Evolutionary conservation across 192 early-diverging fungal genomes (phyloP), one percentile per base, ranked within the genome.

Genomic region (Coemansia javaensis): DNA sequence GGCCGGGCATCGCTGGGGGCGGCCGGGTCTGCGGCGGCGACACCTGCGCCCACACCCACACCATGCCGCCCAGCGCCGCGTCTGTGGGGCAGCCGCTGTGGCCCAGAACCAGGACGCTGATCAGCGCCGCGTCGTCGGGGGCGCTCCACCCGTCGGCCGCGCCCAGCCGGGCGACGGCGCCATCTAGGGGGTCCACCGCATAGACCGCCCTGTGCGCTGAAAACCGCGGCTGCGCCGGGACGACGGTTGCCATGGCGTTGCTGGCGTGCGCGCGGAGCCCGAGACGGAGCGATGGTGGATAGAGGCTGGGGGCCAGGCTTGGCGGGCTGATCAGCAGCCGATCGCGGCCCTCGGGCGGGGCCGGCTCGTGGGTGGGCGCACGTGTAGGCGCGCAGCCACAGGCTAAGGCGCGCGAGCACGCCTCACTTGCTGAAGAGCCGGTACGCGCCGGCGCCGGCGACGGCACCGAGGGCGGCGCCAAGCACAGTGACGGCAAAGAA

Each of bases 11-110:
- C 14, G 41, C 50, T 24, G 38, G 33, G 0, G 24, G 8, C 15
- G 27, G 21, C 25, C 32, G 23, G 20, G 50, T 33, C 25, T 24
- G 25, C 36, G 49, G 49, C 38, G 37, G 52, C 37, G 69, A 42
- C 34, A 59, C 20, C 40, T 64, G 68, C 24, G 62, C 69, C 69
- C 69, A 73, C 45, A 56, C 55, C 69, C 62, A 65, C 32, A 73
- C 53, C 63, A 73, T 65, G 25, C 69, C 65, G 20, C 47, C 44
- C 5, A 8, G 31, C 39, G 18, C 22, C 2, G 35, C 25, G 20
- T 40, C n/a, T 11, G 40, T 33, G 12, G 30, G 37, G 1, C 18
- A 20, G 28, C 32, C 36, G 25, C 37, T 17, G 39, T 73, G 63
- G 21, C 42, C 7, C 62, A 73, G 42, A 11, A 73, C 53, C 25